Evolutionary conservation across 192 early-diverging fungal genomes (phyloP), one percentile per base, ranked within the genome.

Genomic region (Coemansia brasiliensis): DNA sequence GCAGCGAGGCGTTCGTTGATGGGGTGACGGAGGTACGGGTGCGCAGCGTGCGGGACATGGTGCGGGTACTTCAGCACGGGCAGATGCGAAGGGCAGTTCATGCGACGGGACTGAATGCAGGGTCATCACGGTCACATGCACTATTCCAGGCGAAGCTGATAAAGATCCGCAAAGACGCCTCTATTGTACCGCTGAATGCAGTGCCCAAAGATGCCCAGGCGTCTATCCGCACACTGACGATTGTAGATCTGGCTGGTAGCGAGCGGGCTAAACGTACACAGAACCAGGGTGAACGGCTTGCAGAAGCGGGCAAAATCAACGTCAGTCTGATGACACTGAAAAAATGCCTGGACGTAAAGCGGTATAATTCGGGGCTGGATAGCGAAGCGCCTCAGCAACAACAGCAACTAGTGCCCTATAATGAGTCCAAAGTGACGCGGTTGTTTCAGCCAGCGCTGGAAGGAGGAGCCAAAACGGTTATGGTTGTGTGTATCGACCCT

Each of bases 191-290:
- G 2, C 17, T 64, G 1, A 49, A 20, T 7, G 11, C 52, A 0
- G 43, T 62, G 5, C 50, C 51, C 4, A 17, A 39, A 0, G 59
- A 24, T 17, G 72, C 61, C 12, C 42, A 53, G 8, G 68, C 65
- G 29, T 69, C 72, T 17, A 65, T 75, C 32, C 70, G 65, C 10
- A 59, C 67, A 4, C 25, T 90, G 51, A 83, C 85, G 0, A 76
- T 90, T 11, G 83, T 90, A 4, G 89, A 90, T 57, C 52, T 90
- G 57, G 87, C 89, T 2, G 87, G 86, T 26, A 85, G 83, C 35
- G 89, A 90, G 69, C 81, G 87, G 13, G 71, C 81, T 16, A 74
- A 78, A 25, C 80, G 75, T 37, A 86, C 84, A 10, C 57, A 65
- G 3, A 82, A 63, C 43, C 66, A 69, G 0, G 83, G 84, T n/a